A percentile compares a stretch with the other conserved stretches of the same genome.
These are phyloP conservation scores for Tolypocladium capitatum DNA, from an alignment of 2,329 filamentous ascomycete species.

Conservation along the genomic window DNA sequence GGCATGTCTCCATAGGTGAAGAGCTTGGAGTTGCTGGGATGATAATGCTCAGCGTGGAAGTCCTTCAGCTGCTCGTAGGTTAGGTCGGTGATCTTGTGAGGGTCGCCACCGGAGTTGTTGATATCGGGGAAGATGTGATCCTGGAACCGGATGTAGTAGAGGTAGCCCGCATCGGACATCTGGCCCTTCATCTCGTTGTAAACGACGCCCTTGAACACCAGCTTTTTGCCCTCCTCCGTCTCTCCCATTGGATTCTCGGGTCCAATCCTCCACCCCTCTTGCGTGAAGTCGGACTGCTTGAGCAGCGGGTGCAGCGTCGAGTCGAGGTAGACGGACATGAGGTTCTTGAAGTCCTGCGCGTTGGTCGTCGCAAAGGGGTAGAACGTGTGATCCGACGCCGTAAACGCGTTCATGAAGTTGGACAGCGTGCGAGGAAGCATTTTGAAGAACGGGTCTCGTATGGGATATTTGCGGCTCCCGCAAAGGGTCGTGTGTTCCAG, in stretches of 20 bases:
- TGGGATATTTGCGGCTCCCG: constrained; percentile 90
- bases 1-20: constrained; percentile 94
- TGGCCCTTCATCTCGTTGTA: constrained; percentile 99
- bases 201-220: constrained; percentile 94
- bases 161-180: constrained; percentile 92
- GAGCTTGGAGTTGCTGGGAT: constrained; percentile 93
- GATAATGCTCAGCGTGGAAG: constrained; percentile 88
- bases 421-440: constrained; percentile 97
- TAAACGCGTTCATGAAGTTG: constrained; percentile 99
- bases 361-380: constrained; percentile 98
- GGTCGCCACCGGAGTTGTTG: constrained; percentile 94
- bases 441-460: constrained; percentile 98
- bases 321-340: constrained; percentile 94
- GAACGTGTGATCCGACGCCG: constrained; percentile 87
- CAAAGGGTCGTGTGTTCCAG: constrained; percentile 95
- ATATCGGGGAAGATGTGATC: constrained; percentile 89
- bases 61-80: constrained; percentile 80
- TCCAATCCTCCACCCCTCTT: constrained; percentile 93
- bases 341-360: constrained; percentile 83
- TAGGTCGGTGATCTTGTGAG: constrained; percentile 88
- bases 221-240: constrained; percentile 44
- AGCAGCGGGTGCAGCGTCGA: constrained; percentile 82
- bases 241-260: constrained; percentile 69
- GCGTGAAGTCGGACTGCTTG: constrained; percentile 82
- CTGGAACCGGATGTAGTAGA: constrained; percentile 92